Evolutionary conservation across 129 eudicot genomes (phyloP).

Genomic region (Artemisia annua): DNA sequence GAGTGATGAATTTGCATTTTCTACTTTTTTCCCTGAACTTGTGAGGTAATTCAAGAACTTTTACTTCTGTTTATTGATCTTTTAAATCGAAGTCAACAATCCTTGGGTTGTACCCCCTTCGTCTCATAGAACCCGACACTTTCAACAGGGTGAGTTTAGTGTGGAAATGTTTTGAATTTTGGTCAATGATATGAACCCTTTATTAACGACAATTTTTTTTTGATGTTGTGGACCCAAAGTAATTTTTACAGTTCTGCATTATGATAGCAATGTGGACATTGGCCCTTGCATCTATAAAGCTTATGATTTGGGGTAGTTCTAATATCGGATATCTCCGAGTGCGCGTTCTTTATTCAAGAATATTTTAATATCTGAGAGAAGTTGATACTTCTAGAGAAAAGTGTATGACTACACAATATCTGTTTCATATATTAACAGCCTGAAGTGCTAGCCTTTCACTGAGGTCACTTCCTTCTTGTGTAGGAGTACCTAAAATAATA

Average conservation of each 20-base stretch:
- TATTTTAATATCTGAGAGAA: background rate
- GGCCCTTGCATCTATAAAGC: background rate
- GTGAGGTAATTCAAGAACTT: slow-evolving; percentile 47
- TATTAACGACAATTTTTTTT: background rate
- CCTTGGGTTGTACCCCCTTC: background rate
- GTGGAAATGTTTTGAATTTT: background rate
- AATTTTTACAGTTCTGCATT: slow-evolving; percentile 1
- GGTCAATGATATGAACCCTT: background rate
- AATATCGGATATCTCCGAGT: no score
- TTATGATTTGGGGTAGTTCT: no score
- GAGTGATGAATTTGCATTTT: slow-evolving; percentile 90
- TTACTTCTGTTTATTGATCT: background rate
- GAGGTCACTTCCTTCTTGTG: background rate
- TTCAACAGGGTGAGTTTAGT: background rate
- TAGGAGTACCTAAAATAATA: background rate
- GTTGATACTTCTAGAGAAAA: background rate
- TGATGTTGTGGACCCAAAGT: slow-evolving; percentile 10
- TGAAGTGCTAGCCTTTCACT: no score
- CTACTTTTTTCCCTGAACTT: slow-evolving; percentile 86
- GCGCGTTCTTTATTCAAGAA: background rate
- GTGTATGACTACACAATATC: background rate
- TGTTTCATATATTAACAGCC: no score
- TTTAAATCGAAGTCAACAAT: background rate
- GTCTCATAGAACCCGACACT: background rate
- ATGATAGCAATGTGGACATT: slow-evolving; percentile 10